A percentile compares a stretch with the other conserved stretches of the same genome.
Evolutionary conservation across 148 eudicot genomes (phyloP).

Genomic region (Rhododendron griersonianum): DNA sequence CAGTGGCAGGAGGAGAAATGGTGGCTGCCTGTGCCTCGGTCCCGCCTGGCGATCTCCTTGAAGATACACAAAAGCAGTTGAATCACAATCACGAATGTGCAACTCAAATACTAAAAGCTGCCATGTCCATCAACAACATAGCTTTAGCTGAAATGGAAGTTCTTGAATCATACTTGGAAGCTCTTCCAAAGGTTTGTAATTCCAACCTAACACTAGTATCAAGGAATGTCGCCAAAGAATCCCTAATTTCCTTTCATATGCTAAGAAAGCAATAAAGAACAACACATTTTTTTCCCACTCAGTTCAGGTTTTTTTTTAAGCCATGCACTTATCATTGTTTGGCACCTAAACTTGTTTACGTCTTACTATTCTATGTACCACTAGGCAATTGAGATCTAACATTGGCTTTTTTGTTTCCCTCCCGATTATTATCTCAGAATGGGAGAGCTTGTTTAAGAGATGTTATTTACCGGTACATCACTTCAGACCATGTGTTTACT

Average conservation of each 20-base stretch:
- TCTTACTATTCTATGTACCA: not conserved
- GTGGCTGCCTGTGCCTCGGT: too few relatives aligned
- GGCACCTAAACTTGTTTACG: not conserved
- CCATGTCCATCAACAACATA: too few relatives aligned
- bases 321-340: not conserved
- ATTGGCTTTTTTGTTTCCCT: not conserved
- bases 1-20: too few relatives aligned
- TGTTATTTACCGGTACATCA: too few relatives aligned
- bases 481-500: too few relatives aligned
- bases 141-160: not conserved
- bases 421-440: conserved; percentile 32
- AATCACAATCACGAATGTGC: too few relatives aligned
- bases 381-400: not conserved
- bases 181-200: conserved; percentile 77
- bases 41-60: too few relatives aligned
- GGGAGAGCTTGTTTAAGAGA: conserved; percentile 50
- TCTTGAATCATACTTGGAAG: conserved; percentile 78
- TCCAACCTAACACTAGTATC: not conserved
- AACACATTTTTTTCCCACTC: not conserved
- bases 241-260: not conserved
- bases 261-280: not conserved
- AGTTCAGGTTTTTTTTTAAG: not conserved
- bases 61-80: too few relatives aligned
- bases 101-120: too few relatives aligned
- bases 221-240: not conserved